Evolutionary conservation across 1,284 basidiomycete species (phyloP), one percentile per base, ranked within the genome.

Genomic region (Irpex rosettiformis): DNA sequence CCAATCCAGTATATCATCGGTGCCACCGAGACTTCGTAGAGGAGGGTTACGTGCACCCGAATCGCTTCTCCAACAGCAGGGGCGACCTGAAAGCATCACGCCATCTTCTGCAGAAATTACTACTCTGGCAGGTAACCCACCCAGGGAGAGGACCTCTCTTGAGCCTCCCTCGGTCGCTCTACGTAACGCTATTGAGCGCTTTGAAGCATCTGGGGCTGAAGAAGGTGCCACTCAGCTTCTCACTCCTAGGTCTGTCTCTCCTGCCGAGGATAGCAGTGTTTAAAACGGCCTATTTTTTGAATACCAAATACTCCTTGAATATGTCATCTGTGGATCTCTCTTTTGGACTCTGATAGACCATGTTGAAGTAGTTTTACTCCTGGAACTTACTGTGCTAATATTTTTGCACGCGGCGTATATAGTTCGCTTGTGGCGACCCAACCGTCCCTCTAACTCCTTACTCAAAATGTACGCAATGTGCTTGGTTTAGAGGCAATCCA

Each of bases 11-110:
- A 22, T 64, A 62, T 28, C 51, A 60, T 58, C 59, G 21, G 60
- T 67, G 40, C 63, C 67, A 11, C 83, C 83, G 13, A 77, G 84
- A 54, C 70, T 86, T 45, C 80, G 86, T 56, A 79, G 84, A 4
- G 84, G 85, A 24, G 81, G 84, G 1, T 64, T 87, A 7, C 78
- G 80, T 16, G 79, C 83, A 3, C 83, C 84, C 0, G 86, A 88
- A 65, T 78, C 79, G 68, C 73, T 28, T 78, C 80, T 22, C 75
- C 78, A 58, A 11, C 33, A 37, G 28, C 54, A 43, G 53, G 52
- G 52, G 61, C 33, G 21, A 45, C 29, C 45, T 55, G 11, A 29
- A 37, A 25, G 24, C 54, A 18, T 16, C 47, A 22, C 40, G 24
- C 54, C 21, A 27, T 37, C 21, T 24, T 28, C 25, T 52, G 22